Evolutionary conservation across 345 rosid genomes (phyloP).

Genomic region (Murraya paniculata): DNA sequence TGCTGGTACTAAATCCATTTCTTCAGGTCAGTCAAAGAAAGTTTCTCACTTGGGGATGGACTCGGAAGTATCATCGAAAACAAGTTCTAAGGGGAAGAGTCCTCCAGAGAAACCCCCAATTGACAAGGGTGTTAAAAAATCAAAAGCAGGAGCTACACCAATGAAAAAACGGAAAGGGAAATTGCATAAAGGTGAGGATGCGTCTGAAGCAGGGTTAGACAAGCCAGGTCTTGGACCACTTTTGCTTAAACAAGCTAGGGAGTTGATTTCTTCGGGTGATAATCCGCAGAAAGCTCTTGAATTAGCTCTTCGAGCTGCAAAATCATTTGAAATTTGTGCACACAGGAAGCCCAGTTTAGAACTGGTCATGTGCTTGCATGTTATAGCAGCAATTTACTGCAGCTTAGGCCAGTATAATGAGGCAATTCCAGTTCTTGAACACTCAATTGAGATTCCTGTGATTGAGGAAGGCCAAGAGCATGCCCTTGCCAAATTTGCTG

Average conservation of each 20-base stretch:
- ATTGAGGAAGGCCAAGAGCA: constrained; percentile 73
- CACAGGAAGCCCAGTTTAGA: constrained; percentile 70
- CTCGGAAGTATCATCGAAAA: constrained; percentile 33
- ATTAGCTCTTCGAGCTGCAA: constrained; percentile 64
- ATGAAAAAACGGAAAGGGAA: constrained; percentile 51
- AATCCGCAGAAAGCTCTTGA: constrained; percentile 71
- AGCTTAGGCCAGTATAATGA: constrained; percentile 66
- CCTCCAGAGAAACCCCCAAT: constrained; percentile 40
- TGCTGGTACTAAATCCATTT: constrained; percentile 32
- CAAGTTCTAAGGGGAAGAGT: constrained; percentile 36
- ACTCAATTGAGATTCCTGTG: constrained; percentile 66
- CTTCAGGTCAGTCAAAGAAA: constrained; percentile 37
- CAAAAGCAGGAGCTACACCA: constrained; percentile 31
- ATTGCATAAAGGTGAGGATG: constrained; percentile 45
- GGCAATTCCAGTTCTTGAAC: constrained; percentile 77
- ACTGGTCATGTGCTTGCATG: constrained; percentile 79
- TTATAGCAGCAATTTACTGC: constrained; percentile 79
- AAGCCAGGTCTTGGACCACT: constrained; percentile 69
- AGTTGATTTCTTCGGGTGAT: constrained; percentile 69
- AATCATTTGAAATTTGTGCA: constrained; percentile 62
- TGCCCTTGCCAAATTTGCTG: constrained; percentile 83
- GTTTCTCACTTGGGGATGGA: constrained; percentile 29
- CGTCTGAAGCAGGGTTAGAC: constrained; percentile 37
- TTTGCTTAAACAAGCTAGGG: constrained; percentile 71
- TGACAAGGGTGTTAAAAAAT: constrained; percentile 41